phyloP scores from a whole-genome alignment of 1,139 yeast species.

The Pichia cactophila region DNA sequence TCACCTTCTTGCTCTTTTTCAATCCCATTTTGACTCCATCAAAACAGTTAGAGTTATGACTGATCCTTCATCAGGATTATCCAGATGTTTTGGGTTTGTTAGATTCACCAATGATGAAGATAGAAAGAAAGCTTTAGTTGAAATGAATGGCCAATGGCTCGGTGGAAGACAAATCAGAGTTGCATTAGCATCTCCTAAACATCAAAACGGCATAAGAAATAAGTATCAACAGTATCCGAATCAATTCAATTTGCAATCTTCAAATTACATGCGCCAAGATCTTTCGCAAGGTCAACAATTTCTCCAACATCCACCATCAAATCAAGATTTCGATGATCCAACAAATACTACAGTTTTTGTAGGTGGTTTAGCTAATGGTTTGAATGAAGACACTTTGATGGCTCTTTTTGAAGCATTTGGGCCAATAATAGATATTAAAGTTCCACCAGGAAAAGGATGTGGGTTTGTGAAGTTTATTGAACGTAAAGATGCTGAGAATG shows the following conservation, averaged over 20 bases:
- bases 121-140: constrained; percentile 65
- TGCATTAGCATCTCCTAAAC: constrained; percentile 64
- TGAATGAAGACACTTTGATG: constrained; percentile 67
- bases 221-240: constrained; percentile 4
- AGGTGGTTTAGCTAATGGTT: constrained; percentile 76
- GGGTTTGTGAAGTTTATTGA: constrained; percentile 82
- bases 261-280: constrained; percentile 3
- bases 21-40: constrained; percentile 62
- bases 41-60: constrained; percentile 83
- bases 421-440: constrained; percentile 72
- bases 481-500: constrained; percentile 80
- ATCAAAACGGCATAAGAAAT: constrained; percentile 24
- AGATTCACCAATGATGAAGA: constrained; percentile 67
- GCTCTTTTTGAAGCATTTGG: constrained; percentile 81
- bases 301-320: constrained; percentile 15
- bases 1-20: constrained; percentile 60
- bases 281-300: not conserved
- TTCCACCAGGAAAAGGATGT: constrained; percentile 89
- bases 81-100: constrained; percentile 92
- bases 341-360: constrained; percentile 91
- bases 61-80: constrained; percentile 65
- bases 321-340: constrained; percentile 43
- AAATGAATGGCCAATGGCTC: constrained; percentile 74
- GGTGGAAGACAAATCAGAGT: constrained; percentile 75
- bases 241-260: constrained; percentile 7